Base-by-base conservation (phyloP, 345 rosid species). In the Erysimum cheiranthoides region DNA sequence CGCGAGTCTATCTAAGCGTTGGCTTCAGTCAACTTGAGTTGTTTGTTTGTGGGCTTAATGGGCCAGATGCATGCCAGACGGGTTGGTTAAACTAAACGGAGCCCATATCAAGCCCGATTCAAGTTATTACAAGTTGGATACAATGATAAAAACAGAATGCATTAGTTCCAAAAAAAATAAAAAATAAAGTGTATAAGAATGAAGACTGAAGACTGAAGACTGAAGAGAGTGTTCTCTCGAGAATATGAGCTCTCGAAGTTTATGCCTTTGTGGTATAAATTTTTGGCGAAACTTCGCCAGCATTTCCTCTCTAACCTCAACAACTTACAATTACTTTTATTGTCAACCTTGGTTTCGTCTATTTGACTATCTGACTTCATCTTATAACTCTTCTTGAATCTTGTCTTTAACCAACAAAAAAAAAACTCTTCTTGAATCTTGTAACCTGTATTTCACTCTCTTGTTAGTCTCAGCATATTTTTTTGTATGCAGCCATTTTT, bases 281-380 rank as follows among this genome's bases (percentile, higher is more conserved):
- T 50, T 49, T 53, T 57, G 43, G 34, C 53, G 38, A 39, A 68
- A 53, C 62, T 68, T 54, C 39, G 62, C 12, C 42, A 6, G 31
- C 52, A 56, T 69, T 40, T 54, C 63, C 63, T 69, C 63, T 18
- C 54, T 40, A 14, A 25, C 25, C n/a, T 28, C 52, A 36, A 30
- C 38, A 6, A 35, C 62, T 34, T 42, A 58, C 42, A 56, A 56
- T 32, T 32, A 32, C 42, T n/a, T n/a, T 58, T 58, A 58, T 9
- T 9, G 14, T 5, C 10, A 58, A 38, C 9, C 42, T 58, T 56
- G 61, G 14, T 31, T 58, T 34, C 28, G 4, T 34, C 42, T 58
- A 35, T 34, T 34, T 34, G 21, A 14, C 6, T 34, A 10, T 4
- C 27, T n/a, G 42, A 32, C 14, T 61, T 36, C 32, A 3, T 21